Percentiles rank a stretch among this genome's conserved stretches.
phyloP scores from a whole-genome alignment of 129 eudicot species.

The Tagetes erecta region DNA sequence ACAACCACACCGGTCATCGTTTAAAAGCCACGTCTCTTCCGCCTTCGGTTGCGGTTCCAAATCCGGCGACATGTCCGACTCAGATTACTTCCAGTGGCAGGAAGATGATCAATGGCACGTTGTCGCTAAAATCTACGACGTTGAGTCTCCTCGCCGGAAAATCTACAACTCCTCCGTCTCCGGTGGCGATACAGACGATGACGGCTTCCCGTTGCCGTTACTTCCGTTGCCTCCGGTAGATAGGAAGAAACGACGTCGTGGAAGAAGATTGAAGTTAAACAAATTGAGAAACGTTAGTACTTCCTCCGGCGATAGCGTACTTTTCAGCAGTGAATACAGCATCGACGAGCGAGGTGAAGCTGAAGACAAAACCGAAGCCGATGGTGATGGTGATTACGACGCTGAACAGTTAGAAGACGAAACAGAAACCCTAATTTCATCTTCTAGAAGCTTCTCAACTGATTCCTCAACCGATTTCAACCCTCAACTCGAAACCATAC shows the following conservation, averaged over 20 bases:
- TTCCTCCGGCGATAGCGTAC: slow-evolving; percentile 59
- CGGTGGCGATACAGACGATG: slow-evolving; percentile 40
- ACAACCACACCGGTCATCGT: slow-evolving; percentile 44
- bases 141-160: slow-evolving; percentile 55
- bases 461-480: slow-evolving; percentile 57
- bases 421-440: slow-evolving; percentile 63
- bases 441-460: slow-evolving; percentile 60
- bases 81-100: slow-evolving; percentile 63
- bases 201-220: slow-evolving; percentile 24
- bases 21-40: slow-evolving; percentile 60
- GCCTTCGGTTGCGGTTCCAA: slow-evolving; percentile 44
- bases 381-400: not conserved
- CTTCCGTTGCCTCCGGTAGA: slow-evolving; percentile 41
- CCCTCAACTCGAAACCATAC: slow-evolving; percentile 51
- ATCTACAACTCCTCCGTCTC: slow-evolving; percentile 72
- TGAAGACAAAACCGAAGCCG: slow-evolving; percentile 17
- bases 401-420: slow-evolving; percentile 30
- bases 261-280: slow-evolving; percentile 27
- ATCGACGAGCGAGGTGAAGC: not conserved
- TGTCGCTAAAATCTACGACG: slow-evolving; percentile 49
- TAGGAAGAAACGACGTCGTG: slow-evolving; percentile 45
- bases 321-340: slow-evolving; percentile 47
- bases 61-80: slow-evolving; percentile 26
- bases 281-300: slow-evolving; percentile 33
- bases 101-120: slow-evolving; percentile 73